Base-by-base conservation (phyloP, 164 flowering plant genomes). In the Magnolia sinica region DNA sequence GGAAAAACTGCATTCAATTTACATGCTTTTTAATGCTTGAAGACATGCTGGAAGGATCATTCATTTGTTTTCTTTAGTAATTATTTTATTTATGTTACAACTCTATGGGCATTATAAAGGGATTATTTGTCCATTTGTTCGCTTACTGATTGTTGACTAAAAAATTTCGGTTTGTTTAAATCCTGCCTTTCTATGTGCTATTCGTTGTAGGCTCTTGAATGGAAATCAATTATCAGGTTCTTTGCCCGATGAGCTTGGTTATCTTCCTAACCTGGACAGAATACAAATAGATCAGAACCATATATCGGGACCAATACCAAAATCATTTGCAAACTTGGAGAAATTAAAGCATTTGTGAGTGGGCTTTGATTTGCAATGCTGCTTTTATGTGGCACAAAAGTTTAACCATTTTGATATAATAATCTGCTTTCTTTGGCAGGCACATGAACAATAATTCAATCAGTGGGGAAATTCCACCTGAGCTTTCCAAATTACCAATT, bases 371-470 rank as follows among this genome's bases (percentile, higher is more conserved):
- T 64, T 50, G 27, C 49, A 49, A 69, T 73, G 24, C 69, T 24
- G 22, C 45, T 45, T 73, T 76, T 29, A 24, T 8, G n/a, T 72
- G 70, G 68, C 51, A 19, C 66, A 2, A 55, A 29, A 29, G 9
- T 20, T 51, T 31, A 8, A 66, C 49, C 52, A 64, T 73, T 50
- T 67, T 18, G 18, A 55, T 8, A 52, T 55, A 18, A 59, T 63
- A 29, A 11, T 71, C 49, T 68, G 29, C 37, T 78, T 67, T 29
- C 18, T 58, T 75, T 27, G 79, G 87, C 82, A 95, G 97, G 75
- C 97, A 95, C 87, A 75, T 95, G 87, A 95, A 95, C 85, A 89
- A 95, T 81, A 95, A 95, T 74, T 89, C 94, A 68, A 72, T 95
- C 20, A 89, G 91, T 82, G 98, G 98, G 66, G 86, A 81, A 80